Conservation (phyloP, 257 asterid species). For the Plantago elongata region DNA sequence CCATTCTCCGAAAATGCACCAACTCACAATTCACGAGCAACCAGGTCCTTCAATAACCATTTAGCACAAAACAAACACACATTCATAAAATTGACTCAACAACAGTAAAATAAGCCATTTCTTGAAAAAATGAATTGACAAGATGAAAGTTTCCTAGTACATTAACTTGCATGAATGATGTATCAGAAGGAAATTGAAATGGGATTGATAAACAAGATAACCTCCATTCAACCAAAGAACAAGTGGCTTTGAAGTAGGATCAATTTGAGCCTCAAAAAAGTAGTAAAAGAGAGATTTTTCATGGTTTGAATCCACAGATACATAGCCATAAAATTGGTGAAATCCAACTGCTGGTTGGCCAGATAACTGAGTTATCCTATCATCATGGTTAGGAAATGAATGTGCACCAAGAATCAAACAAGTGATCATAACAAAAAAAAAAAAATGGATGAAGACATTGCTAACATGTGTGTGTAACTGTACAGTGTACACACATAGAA, state of each 20-base stretch:
- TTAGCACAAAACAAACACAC: conserved; percentile 2
- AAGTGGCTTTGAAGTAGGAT: conserved; percentile 48
- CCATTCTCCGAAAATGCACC: conserved; percentile 85
- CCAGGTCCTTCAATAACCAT: conserved; percentile 52
- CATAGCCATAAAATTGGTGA: conserved; percentile 64
- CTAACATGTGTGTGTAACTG: conserved; percentile 11
- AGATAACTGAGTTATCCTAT: conserved; percentile 47
- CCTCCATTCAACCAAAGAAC: conserved; percentile 79
- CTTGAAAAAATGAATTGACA: background rate
- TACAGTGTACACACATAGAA: conserved; percentile 1
- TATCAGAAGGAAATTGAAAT: background rate
- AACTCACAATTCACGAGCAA: conserved; percentile 69
- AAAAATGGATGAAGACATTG: conserved; percentile 25
- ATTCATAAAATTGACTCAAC: background rate
- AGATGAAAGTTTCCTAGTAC: background rate
- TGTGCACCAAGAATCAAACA: conserved; percentile 19
- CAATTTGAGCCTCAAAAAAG: conserved; percentile 57
- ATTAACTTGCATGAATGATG: background rate
- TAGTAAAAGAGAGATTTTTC: conserved; percentile 56
- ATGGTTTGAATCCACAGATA: conserved; percentile 48
- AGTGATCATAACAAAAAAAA: conserved; percentile 29
- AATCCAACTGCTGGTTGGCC: conserved; percentile 63
- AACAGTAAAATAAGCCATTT: too few species aligned
- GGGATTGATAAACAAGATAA: conserved; percentile 9
- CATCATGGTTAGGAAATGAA: conserved; percentile 41